Evolutionary conservation across 164 flowering plant species (phyloP).

Genomic region (Chloranthus sessilifolius): DNA sequence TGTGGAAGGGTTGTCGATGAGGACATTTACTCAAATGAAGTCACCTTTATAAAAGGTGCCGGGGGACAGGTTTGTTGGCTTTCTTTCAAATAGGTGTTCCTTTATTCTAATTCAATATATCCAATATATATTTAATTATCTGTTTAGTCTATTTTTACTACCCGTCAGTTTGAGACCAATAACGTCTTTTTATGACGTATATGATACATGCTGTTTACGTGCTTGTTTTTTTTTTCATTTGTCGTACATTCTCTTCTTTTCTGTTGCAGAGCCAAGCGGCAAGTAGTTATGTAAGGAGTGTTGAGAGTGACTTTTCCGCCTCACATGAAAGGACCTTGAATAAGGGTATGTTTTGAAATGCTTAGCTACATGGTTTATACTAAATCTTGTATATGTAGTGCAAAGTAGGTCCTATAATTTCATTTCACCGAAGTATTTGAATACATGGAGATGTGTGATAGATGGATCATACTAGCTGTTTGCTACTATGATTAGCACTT

Average conservation of each 20-base stretch:
- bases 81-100: not conserved
- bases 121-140: too few species aligned
- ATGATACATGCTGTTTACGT: too few species aligned
- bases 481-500: too few species aligned
- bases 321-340: constrained; percentile 36
- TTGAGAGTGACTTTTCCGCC: constrained; percentile 29
- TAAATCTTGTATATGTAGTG: not conserved
- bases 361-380: not conserved
- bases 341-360: constrained; percentile 24
- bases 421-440: not conserved
- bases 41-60: constrained; percentile 15
- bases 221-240: not conserved
- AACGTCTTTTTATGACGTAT: too few species aligned
- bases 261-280: constrained; percentile 29
- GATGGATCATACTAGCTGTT: too few species aligned
- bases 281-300: constrained; percentile 26
- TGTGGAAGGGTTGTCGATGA: constrained; percentile 19
- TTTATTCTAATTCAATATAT: not conserved
- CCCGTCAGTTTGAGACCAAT: too few species aligned
- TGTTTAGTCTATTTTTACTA: not conserved
- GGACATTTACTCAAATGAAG: constrained; percentile 15
- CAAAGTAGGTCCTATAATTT: not conserved
- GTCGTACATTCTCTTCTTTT: not conserved
- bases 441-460: too few species aligned
- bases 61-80: constrained; percentile 23